Conservation (phyloP, 257 asterid genomes). For the Ophiorrhiza pumila region DNA sequence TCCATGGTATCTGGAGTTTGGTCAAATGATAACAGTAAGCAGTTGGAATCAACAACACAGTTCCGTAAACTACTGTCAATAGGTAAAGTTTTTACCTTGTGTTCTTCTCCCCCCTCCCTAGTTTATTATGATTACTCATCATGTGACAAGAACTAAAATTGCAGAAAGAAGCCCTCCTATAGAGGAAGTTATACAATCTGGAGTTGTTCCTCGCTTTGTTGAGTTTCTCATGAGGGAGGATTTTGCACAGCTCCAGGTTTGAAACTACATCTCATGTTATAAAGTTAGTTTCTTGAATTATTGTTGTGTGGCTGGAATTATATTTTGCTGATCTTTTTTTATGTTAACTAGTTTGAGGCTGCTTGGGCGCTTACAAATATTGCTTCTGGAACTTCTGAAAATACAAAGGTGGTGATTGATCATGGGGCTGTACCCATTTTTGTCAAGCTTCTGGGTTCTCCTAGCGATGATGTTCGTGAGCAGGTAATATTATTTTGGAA, state of each 20-base stretch:
- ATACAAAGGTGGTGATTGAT: constrained; percentile 83
- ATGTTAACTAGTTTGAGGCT: constrained; percentile 68
- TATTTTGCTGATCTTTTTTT: constrained; percentile 14
- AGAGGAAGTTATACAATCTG: constrained; percentile 90
- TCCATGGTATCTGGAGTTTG: constrained; percentile 66
- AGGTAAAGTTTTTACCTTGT: constrained; percentile 35
- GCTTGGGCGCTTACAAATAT: constrained; percentile 99
- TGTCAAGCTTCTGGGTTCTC: constrained; percentile 76
- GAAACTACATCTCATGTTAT: constrained; percentile 4
- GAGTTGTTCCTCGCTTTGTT: constrained; percentile 91
- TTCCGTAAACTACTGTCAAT: constrained; percentile 86
- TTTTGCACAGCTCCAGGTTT: constrained; percentile 83
- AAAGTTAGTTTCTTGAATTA: neutral
- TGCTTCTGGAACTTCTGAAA: constrained; percentile 94
- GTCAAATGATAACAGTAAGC: constrained; percentile 59
- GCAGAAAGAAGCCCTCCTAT: constrained; percentile 91
- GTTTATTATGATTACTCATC: constrained; percentile 9
- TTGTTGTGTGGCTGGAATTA: neutral
- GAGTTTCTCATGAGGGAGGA: constrained; percentile 81
- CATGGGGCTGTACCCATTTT: constrained; percentile 88
- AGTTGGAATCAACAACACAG: constrained; percentile 78
- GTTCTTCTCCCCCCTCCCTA: neutral
- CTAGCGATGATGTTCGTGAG: constrained; percentile 93
- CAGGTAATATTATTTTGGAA: constrained; percentile 46
- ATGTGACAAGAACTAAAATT: constrained; percentile 8